These are phyloP conservation scores for Epichloe hybrida DNA, from an alignment of 2,329 filamentous ascomycete species.

Conservation along the genomic window DNA sequence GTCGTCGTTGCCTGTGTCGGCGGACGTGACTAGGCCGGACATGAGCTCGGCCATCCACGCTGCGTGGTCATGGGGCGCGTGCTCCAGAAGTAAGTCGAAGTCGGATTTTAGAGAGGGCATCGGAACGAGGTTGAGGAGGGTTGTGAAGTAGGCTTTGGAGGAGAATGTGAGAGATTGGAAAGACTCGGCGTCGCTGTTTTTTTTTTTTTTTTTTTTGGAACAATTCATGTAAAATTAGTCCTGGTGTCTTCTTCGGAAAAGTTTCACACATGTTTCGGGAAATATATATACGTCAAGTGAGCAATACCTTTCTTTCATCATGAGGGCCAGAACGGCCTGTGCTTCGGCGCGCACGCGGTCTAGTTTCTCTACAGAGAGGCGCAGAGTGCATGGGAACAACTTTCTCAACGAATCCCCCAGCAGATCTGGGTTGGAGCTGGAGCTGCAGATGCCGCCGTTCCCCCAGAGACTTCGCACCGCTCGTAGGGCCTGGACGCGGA, in stretches of 20 bases:
- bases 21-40: constrained; percentile 56
- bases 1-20: constrained; percentile 65
- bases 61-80: constrained; percentile 18
- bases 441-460: constrained; percentile 13
- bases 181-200: constrained; percentile 17
- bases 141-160: constrained; percentile 44
- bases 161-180: constrained; percentile 37
- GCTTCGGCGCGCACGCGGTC: constrained; percentile 68
- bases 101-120: constrained; percentile 20
- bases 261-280: neutral
- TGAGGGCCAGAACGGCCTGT: constrained; percentile 36
- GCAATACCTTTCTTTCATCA: constrained; percentile 31
- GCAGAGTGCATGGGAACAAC: constrained; percentile 39
- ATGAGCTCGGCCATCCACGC: constrained; percentile 41
- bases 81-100: constrained; percentile 20
- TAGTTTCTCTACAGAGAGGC: constrained; percentile 76
- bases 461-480: constrained; percentile 54
- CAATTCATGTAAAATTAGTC: neutral
- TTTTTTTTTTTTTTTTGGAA: neutral
- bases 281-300: neutral
- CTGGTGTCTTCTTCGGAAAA: neutral
- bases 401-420: constrained; percentile 18
- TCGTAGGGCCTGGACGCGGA: constrained; percentile 66
- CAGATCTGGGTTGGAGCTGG: constrained; percentile 11
- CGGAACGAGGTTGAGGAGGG: constrained; percentile 35